A percentile compares a stretch with the other conserved stretches of the same genome.
Evolutionary conservation across 179 eudicot genomes (phyloP).

Genomic region (Patellifolia procumbens): DNA sequence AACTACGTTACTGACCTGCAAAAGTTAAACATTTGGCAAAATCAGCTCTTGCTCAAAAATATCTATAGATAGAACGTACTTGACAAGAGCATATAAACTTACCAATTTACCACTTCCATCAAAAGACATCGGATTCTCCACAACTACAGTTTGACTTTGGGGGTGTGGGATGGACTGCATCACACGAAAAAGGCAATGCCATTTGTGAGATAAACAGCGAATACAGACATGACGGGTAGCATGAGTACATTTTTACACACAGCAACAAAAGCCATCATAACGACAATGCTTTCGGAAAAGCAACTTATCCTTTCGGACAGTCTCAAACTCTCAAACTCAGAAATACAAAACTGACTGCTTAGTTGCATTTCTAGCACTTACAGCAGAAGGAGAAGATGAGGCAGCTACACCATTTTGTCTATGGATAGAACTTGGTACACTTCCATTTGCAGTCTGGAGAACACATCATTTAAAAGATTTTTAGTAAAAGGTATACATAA

Average conservation of each 20-base stretch:
- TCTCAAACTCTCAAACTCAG: neutral
- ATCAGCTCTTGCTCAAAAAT: constrained; percentile 7
- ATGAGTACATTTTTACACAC: neutral
- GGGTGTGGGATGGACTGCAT: constrained; percentile 42
- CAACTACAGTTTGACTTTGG: constrained; percentile 73
- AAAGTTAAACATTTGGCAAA: neutral
- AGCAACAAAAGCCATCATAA: neutral
- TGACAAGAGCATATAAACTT: constrained; percentile 15
- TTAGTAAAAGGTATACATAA: neutral
- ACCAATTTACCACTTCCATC: constrained; percentile 88
- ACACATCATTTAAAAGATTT: constrained; percentile 6
- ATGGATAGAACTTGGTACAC: constrained; percentile 38
- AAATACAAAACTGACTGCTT: neutral
- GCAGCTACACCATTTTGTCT: constrained; percentile 43
- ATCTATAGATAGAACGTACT: neutral
- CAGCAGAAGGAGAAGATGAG: constrained; percentile 46
- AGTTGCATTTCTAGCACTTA: constrained; percentile 29
- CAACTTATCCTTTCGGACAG: neutral
- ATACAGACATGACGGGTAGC: neutral
- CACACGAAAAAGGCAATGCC: neutral
- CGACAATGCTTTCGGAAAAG: neutral
- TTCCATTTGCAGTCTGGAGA: constrained; percentile 45
- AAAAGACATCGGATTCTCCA: constrained; percentile 84
- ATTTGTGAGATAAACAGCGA: neutral
- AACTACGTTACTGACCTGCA: constrained; percentile 81